A percentile compares a stretch with the other conserved stretches of the same genome.
Conservation (phyloP, 192 early-diverging fungal species). For the Spizellomyces punctatus region DNA sequence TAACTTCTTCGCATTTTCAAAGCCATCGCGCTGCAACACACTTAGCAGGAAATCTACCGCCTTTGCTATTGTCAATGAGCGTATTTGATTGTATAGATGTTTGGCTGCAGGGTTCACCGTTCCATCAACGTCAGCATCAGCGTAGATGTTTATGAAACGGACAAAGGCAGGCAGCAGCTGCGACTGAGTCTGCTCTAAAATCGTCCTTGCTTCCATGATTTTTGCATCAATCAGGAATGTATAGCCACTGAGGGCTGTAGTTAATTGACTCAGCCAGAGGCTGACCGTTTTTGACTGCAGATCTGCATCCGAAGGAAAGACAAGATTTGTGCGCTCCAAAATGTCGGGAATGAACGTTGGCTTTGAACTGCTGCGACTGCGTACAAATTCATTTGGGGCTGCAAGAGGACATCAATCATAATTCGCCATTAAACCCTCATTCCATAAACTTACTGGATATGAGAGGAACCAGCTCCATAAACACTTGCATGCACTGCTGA, state of each 20-base stretch:
- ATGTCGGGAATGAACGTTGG: conserved; percentile 2
- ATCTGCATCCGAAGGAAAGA: conserved; percentile 1
- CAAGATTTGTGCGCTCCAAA: conserved; percentile 6
- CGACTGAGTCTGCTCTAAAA: background rate
- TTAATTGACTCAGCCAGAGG: conserved; percentile 29
- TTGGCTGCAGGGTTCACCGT: conserved; percentile 10
- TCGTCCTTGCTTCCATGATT: conserved; percentile 12
- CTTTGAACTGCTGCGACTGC: background rate
- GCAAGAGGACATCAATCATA: background rate
- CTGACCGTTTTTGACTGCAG: conserved; percentile 20
- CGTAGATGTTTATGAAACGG: conserved; percentile 24
- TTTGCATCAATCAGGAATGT: conserved; percentile 35
- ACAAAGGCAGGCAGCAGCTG: background rate
- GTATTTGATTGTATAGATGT: conserved; percentile 5
- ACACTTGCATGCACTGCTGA: conserved; percentile 61
- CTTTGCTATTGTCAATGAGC: conserved; percentile 27
- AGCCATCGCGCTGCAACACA: background rate
- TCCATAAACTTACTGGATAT: background rate
- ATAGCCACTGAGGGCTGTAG: conserved; percentile 38
- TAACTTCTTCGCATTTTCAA: background rate
- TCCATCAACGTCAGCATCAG: background rate
- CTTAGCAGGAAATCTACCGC: conserved; percentile 28
- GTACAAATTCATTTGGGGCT: conserved; percentile 23
- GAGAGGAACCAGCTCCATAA: conserved; percentile 54
- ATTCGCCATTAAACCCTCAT: background rate